Conservation (phyloP, 2,329 filamentous ascomycete genomes). For the Aplosporella prunicola region DNA sequence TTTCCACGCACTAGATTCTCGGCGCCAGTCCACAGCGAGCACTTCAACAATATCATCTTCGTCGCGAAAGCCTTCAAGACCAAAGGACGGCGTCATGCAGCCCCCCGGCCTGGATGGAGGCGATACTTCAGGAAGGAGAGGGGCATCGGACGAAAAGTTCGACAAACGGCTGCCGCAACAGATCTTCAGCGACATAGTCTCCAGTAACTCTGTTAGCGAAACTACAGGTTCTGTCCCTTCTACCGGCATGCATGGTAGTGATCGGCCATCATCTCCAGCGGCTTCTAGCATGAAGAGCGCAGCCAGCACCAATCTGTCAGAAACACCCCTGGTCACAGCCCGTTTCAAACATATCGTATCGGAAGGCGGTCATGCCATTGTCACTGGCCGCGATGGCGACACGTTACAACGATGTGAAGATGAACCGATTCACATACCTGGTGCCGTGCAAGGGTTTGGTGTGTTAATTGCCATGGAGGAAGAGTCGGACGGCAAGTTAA, state of each 20-base stretch:
- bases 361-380: slow-evolving; percentile 69
- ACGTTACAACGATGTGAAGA: slow-evolving; percentile 76
- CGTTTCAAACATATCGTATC: slow-evolving; percentile 73
- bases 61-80: slow-evolving; percentile 5
- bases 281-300: slow-evolving; percentile 23
- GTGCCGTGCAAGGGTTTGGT: slow-evolving; percentile 72
- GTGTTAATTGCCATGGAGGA: slow-evolving; percentile 65
- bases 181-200: slow-evolving; percentile 28
- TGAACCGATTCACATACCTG: slow-evolving; percentile 81
- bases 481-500: slow-evolving; percentile 53
- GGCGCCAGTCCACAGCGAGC: slow-evolving; percentile 22
- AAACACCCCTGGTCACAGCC: slow-evolving; percentile 49
- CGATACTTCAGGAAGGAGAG: slow-evolving; percentile 1
- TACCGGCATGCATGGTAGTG: slow-evolving; percentile 14
- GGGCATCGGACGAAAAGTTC: background rate
- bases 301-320: slow-evolving; percentile 29
- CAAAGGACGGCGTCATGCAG: background rate
- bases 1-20: slow-evolving; percentile 27
- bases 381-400: slow-evolving; percentile 66
- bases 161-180: slow-evolving; percentile 19
- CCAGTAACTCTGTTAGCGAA: slow-evolving; percentile 18
- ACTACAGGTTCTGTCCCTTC: too few species aligned
- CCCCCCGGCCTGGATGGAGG: background rate
- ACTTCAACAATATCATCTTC: slow-evolving; percentile 16
- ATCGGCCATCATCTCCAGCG: slow-evolving; percentile 17